Conservation (phyloP, 441 rosid genomes). For the Geranium incanum region DNA sequence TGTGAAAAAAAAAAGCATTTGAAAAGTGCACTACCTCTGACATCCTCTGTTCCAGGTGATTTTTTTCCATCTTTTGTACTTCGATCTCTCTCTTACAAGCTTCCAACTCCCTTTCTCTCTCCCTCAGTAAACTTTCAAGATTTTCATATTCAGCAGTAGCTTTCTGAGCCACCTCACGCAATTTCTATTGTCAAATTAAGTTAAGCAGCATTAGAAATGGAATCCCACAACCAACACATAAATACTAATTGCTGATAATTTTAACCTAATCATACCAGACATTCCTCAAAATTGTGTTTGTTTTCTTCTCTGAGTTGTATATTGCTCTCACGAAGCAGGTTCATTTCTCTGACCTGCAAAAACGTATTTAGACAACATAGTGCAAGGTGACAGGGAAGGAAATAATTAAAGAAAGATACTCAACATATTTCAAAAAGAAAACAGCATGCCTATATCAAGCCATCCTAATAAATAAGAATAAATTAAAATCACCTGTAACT, state of each 20-base stretch:
- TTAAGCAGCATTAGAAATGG: neutral
- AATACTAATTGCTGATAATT: neutral
- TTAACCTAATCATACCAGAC: slow-evolving; percentile 53
- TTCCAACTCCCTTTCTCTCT: slow-evolving; percentile 63
- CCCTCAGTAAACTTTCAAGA: slow-evolving; percentile 47
- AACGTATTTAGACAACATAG: slow-evolving; percentile 7
- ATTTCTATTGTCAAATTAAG: slow-evolving; percentile 40
- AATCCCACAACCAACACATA: neutral
- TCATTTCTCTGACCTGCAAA: slow-evolving; percentile 80
- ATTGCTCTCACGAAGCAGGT: slow-evolving; percentile 92
- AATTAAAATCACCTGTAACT: slow-evolving; percentile 60
- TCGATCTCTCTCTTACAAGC: slow-evolving; percentile 63
- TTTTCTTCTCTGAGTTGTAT: slow-evolving; percentile 96
- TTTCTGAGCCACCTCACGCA: slow-evolving; percentile 66
- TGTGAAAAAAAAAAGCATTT: slow-evolving; percentile 11
- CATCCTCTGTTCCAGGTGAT: slow-evolving; percentile 53
- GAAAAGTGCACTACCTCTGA: slow-evolving; percentile 49
- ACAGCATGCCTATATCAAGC: neutral
- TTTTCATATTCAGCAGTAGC: slow-evolving; percentile 48
- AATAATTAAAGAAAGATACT: neutral
- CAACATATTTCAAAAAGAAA: neutral
- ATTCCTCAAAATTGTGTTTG: slow-evolving; percentile 91
- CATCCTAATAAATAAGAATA: neutral
- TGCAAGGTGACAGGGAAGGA: neutral
- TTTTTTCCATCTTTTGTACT: slow-evolving; percentile 56